Conservation (phyloP, 768 basidiomycete genomes). For the Serendipita sp. region DNA sequence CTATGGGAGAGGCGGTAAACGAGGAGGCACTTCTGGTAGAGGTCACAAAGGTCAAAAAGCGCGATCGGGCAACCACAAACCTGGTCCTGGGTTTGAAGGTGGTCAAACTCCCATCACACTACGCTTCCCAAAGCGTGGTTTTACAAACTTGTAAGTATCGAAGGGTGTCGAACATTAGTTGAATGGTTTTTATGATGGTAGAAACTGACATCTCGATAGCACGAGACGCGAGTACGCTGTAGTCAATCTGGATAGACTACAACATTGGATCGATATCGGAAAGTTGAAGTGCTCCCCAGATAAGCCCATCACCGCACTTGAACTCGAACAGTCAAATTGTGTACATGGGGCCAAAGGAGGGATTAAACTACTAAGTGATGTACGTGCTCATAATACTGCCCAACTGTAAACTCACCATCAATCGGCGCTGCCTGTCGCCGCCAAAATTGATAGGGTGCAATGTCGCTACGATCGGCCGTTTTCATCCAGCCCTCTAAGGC, state of each 20-base stretch:
- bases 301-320: constrained; percentile 73
- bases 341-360: constrained; percentile 82
- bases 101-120: constrained; percentile 91
- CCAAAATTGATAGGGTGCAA: constrained; percentile 34
- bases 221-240: constrained; percentile 62
- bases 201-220: constrained; percentile 23
- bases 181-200: background rate
- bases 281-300: constrained; percentile 61
- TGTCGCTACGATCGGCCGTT: constrained; percentile 50
- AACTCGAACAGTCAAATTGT: constrained; percentile 72
- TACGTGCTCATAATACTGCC: constrained; percentile 21
- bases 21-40: constrained; percentile 82
- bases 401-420: background rate
- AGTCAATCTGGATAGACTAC: constrained; percentile 74
- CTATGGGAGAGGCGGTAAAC: constrained; percentile 77
- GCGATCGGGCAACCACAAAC: constrained; percentile 73
- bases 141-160: constrained; percentile 67
- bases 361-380: constrained; percentile 77
- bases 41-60: constrained; percentile 96
- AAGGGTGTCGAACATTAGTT: background rate
- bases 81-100: constrained; percentile 76
- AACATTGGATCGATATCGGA: constrained; percentile 79
- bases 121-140: constrained; percentile 84
- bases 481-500: constrained; percentile 73
- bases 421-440: background rate